Base-by-base conservation (phyloP, 2,329 filamentous ascomycete genomes). In the Tothia fuscella region DNA sequence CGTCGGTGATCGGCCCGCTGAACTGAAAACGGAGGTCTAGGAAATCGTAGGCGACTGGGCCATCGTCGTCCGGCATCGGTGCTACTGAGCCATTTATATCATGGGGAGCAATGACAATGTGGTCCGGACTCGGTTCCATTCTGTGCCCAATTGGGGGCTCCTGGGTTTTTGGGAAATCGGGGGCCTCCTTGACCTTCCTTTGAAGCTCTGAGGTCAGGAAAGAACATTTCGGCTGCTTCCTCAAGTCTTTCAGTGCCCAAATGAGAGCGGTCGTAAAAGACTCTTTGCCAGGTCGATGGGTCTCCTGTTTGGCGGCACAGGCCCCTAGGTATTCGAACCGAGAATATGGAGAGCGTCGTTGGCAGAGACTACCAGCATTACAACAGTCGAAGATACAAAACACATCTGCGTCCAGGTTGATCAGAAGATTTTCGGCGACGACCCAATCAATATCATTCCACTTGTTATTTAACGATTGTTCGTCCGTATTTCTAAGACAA, bases 381-480 rank as follows among this genome's bases (percentile, higher is more conserved):
- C 42, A 44, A 30, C 35, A 41, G 16, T 44, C 42, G n/a, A 44
- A 33, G 12, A 44, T 40, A n/a, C 17, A 19, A 14, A 44, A 14
- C 17, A 44, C 21, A 21, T 43, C 40, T 4, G 21, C 40, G 4
- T 39, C 21, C 22, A 30, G 17, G 12, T 22, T 3, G 14, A 13
- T 12, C 14, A 28, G 9, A 7, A 30, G 17, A 12, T 13, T 30
- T n/a, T 39, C 37, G 14, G 37, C 28, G 5, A 25, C 28, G n/a
- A 21, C 21, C 37, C 37, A 39, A 9, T 39, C 30, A 4, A 39
- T 25, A n/a, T 13, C 28, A 29, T 30, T 13, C 5, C 9, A 13
- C 3, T 30, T 26, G 16, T 13, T 20, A 25, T 2, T 39, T 14
- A 19, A n/a, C 22, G 17, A 25, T 37, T 13, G 19, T 22, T 21